Evolutionary conservation across 1,284 basidiomycete genomes (phyloP), one percentile per base, ranked within the genome.

Genomic region (Melampsora larici-populina): DNA sequence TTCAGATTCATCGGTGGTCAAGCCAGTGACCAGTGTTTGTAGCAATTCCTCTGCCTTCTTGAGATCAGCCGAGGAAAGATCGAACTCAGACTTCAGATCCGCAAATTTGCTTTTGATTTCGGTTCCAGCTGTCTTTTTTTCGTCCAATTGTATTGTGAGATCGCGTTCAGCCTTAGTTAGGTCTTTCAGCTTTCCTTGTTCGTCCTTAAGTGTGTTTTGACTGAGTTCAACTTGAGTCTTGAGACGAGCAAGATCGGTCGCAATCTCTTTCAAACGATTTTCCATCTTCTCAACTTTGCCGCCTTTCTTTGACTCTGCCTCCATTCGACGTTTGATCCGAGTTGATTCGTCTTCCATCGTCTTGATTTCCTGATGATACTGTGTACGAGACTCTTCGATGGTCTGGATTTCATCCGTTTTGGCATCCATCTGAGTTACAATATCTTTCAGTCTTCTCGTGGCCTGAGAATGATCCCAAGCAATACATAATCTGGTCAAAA

Each of bases 1-100:
- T 55, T 86, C 86, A 13, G 82, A 83, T 63, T 84, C 83, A 8
- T 89, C 89, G 0, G 88, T 87, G 0, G 92, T 91, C 24, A 99
- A 89, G 66, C 97, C 97, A 0, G 96, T 99, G 60, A 96, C 87
- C 13, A 99, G 88, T 0, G 93, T 94, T 84, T 98, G 96, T 0
- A 99, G 87, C n/a, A 99, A 90, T 82, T 95, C 93, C 84, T 99
- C 96, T 21, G 91, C 89, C 51, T 89, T 91, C 31, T 87, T 85
- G 5, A 97, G 87, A 33, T 90, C 88, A 3, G 87, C 86, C 70
- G 90, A 87, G 51, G 92, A 87, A 0, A 85, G 86, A 79, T 89
- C 88, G 84, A 91, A 91, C 0, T 88, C 86, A 0, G 85, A 84
- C 64, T 89, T 89, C 70, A 93, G 83, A 11, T 88, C 87, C 3